These are phyloP conservation scores for Flammula alnicola DNA, from an alignment of 1,284 basidiomycete genomes.

Conservation along the genomic window DNA sequence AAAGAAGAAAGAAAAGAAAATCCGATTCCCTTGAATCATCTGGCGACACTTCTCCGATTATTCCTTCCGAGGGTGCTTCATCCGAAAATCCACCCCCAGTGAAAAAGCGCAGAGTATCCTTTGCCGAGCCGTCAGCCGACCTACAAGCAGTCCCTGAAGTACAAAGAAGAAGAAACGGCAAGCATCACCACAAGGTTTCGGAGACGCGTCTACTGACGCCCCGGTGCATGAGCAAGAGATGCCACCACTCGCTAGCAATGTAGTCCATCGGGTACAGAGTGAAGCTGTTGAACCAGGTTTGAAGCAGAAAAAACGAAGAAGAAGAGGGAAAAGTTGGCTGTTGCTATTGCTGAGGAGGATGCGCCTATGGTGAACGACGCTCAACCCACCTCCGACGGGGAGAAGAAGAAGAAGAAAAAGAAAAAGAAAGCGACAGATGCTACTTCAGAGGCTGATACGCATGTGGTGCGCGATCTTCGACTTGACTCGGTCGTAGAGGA, in stretches of 20 bases:
- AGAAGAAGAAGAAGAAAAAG: conserved; percentile 6
- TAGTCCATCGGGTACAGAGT: background rate
- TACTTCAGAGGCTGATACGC: background rate
- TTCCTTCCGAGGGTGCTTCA: conserved; percentile 4
- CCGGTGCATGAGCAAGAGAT: conserved; percentile 4
- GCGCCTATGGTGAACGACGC: background rate
- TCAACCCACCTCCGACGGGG: background rate
- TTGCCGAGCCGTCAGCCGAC: conserved; percentile 21
- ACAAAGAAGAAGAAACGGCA: conserved; percentile 11
- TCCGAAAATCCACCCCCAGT: conserved; percentile 19
- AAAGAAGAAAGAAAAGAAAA: conserved; percentile 12
- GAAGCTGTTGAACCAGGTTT: background rate
- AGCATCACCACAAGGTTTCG: background rate
- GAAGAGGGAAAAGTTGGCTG: conserved; percentile 17
- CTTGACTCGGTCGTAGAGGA: background rate
- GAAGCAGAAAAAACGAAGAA: conserved; percentile 22
- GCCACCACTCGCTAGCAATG: background rate
- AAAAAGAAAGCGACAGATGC: conserved; percentile 2
- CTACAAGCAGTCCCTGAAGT: background rate
- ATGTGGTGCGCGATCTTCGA: background rate
- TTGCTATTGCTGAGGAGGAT: conserved; percentile 3
- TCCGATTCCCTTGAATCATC: background rate
- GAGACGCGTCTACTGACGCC: no score
- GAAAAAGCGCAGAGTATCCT: conserved; percentile 37
- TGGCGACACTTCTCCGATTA: background rate